Conservation (phyloP, 768 basidiomycete genomes). For the Podaxis carcinomalis region DNA sequence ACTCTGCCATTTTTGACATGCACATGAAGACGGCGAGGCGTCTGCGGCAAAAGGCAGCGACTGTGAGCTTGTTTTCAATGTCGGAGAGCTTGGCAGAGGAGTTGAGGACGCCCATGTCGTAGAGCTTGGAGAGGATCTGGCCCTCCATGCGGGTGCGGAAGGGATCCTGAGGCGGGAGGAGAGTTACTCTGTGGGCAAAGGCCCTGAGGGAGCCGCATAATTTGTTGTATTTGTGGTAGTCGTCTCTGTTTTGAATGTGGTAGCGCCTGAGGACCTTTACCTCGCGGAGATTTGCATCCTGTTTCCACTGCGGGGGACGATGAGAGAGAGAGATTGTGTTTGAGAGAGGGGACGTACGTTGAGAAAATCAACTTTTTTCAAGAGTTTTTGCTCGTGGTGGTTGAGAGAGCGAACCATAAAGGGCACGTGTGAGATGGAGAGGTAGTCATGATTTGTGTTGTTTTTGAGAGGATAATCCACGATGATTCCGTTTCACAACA, state of each 20-base stretch:
- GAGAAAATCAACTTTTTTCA: constrained; percentile 96
- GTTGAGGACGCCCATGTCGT: constrained; percentile 94
- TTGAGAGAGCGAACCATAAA: constrained; percentile 29
- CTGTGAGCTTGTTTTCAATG: constrained; percentile 94
- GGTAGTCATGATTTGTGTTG: no score
- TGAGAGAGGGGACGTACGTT: constrained; percentile 49
- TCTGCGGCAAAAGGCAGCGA: constrained; percentile 89
- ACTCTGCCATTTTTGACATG: constrained; percentile 91
- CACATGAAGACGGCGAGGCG: constrained; percentile 91
- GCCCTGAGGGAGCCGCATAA: constrained; percentile 84
- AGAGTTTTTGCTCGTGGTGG: constrained; percentile 91
- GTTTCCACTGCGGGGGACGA: constrained; percentile 74
- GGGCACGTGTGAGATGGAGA: background rate
- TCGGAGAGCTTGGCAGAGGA: constrained; percentile 87
- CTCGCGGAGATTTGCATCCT: constrained; percentile 88
- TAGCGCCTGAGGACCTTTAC: constrained; percentile 93
- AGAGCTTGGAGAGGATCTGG: constrained; percentile 88
- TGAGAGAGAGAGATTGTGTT: background rate
- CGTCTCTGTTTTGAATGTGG: constrained; percentile 91
- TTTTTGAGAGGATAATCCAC: background rate
- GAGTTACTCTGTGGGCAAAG: constrained; percentile 81
- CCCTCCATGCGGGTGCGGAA: constrained; percentile 81
- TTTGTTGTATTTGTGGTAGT: constrained; percentile 98
- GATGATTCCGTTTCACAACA: constrained; percentile 3
- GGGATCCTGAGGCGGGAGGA: constrained; percentile 86